Percentiles rank a stretch among this genome's conserved stretches.
Evolutionary conservation across 169 alveolate species (phyloP).

Genomic region (Plasmodium cynomolgi): DNA sequence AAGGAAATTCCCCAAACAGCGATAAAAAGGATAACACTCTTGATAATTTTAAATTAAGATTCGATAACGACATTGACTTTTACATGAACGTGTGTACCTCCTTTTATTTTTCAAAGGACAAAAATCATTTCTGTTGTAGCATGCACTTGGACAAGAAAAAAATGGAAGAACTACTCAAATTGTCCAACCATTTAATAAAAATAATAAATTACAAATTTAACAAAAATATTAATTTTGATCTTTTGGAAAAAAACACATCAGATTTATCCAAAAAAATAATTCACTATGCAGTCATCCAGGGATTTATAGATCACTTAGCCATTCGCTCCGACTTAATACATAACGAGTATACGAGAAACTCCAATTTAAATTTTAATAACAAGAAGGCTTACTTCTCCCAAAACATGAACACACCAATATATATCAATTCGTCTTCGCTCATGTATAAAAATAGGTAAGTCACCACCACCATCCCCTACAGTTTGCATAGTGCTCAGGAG

Average conservation of each 20-base stretch:
- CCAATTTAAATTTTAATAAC: conserved; percentile 20
- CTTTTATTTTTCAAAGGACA: conserved; percentile 66
- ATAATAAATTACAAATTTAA: conserved; percentile 57
- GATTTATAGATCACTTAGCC: conserved; percentile 72
- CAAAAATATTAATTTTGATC: conserved; percentile 36
- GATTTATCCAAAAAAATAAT: conserved; percentile 47
- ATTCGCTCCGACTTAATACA: conserved; percentile 66
- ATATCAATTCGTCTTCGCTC: conserved; percentile 57
- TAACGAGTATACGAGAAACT: conserved; percentile 67
- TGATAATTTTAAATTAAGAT: conserved; percentile 38
- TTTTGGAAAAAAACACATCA: conserved; percentile 24
- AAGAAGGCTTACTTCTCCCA: conserved; percentile 68
- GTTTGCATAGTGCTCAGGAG: background rate
- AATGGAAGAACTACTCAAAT: conserved; percentile 60
- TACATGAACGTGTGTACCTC: conserved; percentile 46
- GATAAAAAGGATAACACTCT: background rate
- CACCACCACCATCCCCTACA: background rate
- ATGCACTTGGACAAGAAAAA: conserved; percentile 67
- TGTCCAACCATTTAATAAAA: conserved; percentile 57
- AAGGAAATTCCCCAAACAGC: background rate
- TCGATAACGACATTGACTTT: conserved; percentile 65
- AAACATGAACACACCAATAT: conserved; percentile 56
- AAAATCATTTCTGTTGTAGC: conserved; percentile 10
- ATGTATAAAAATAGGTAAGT: conserved; percentile 56
- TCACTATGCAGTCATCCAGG: conserved; percentile 69